These are phyloP conservation scores for Saccharomycodes ludwigii DNA, from an alignment of 805 yeast species.

Conservation along the genomic window DNA sequence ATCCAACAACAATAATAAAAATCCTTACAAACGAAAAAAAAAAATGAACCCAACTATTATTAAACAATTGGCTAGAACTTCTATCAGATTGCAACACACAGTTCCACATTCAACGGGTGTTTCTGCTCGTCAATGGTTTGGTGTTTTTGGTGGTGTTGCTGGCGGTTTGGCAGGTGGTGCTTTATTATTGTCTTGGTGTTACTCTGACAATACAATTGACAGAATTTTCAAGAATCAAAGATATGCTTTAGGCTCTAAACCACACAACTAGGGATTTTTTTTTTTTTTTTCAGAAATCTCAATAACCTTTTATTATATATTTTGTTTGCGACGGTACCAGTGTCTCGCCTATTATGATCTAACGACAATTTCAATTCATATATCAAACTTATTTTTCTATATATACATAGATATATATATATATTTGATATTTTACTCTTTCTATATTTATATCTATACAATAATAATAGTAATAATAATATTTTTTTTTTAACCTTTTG, in stretches of 20 bases:
- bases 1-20: not conserved
- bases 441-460: not conserved
- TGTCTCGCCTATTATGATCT: no score
- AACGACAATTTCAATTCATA: no score
- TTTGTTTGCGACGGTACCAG: no score
- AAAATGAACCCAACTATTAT: constrained; percentile 11
- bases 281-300: no score
- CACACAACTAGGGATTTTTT: no score
- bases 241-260: constrained; percentile 5
- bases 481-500: no score
- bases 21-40: not conserved
- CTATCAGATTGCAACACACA: constrained; percentile 6
- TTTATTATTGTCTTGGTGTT: constrained; percentile 7
- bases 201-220: constrained; percentile 9
- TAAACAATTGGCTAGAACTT: constrained; percentile 10
- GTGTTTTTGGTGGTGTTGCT: constrained; percentile 9
- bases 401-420: not conserved
- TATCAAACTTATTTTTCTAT: no score
- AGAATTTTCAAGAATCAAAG: constrained; percentile 10
- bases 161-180: constrained; percentile 9
- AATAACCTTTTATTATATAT: no score
- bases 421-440: no score
- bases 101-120: constrained; percentile 1
- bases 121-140: constrained; percentile 8
- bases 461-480: constrained; percentile 1